These are phyloP conservation scores for Aspergillus leporis DNA, from an alignment of 495 filamentous ascomycete species.

Conservation along the genomic window DNA sequence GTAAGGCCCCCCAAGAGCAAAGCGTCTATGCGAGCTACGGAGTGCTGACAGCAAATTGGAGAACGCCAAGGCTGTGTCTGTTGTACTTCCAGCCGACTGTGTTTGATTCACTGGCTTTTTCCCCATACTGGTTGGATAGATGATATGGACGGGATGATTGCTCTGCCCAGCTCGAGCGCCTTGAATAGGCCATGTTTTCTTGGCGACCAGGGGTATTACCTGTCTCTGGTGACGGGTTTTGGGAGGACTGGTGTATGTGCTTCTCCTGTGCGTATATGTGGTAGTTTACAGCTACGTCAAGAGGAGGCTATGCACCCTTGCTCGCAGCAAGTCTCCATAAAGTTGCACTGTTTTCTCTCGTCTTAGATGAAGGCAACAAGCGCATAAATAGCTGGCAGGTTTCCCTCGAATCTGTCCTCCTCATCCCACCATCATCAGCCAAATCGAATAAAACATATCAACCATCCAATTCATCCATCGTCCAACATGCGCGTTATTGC, in stretches of 20 bases:
- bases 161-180: too few species aligned
- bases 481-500: conserved; percentile 15
- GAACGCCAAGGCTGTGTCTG: neutral
- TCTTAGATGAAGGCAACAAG: neutral
- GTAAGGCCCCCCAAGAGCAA: neutral
- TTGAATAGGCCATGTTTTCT: too few species aligned
- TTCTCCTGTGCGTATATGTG: neutral
- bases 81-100: neutral
- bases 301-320: neutral
- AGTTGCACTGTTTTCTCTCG: neutral
- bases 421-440: conserved; percentile 5
- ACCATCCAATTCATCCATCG: neutral
- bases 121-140: too few species aligned
- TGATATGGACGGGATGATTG: too few species aligned
- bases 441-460: neutral
- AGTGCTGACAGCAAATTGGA: neutral
- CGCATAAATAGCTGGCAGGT: conserved; percentile 6
- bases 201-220: too few species aligned
- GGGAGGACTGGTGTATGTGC: neutral
- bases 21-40: neutral
- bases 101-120: neutral
- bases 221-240: neutral
- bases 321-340: neutral
- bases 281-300: neutral
- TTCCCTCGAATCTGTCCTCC: neutral